These are phyloP conservation scores for Coleophoma cylindrospora DNA, from an alignment of 2,329 filamentous ascomycete genomes.

Conservation along the genomic window DNA sequence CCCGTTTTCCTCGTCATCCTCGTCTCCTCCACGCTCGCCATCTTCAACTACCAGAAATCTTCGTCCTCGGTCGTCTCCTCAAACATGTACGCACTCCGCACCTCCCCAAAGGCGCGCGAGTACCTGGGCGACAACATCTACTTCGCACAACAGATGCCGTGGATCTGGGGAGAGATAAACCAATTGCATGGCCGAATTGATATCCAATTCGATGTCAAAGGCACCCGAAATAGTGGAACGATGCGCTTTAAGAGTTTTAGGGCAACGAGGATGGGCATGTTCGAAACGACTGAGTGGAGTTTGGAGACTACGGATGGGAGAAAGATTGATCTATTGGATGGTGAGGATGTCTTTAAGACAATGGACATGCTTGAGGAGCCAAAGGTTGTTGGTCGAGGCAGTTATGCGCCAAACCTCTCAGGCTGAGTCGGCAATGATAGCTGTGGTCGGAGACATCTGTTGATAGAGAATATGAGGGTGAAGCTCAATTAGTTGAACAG, in stretches of 20 bases:
- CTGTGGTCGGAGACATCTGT: too few relatives aligned
- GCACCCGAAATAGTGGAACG: constrained; percentile 62
- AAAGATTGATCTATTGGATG: constrained; percentile 69
- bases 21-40: constrained; percentile 67
- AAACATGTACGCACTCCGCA: constrained; percentile 88
- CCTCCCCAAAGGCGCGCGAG: constrained; percentile 67
- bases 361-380: constrained; percentile 37
- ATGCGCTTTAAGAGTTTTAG: constrained; percentile 80
- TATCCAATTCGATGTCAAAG: constrained; percentile 82
- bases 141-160: constrained; percentile 73
- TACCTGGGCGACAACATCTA: constrained; percentile 84
- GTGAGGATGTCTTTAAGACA: constrained; percentile 61
- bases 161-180: constrained; percentile 85
- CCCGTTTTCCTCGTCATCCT: constrained; percentile 77
- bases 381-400: constrained; percentile 32
- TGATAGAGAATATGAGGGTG: too few relatives aligned
- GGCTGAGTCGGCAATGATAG: constrained; percentile 6
- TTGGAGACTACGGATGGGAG: constrained; percentile 59
- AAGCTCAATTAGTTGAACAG: too few relatives aligned
- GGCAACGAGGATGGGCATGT: constrained; percentile 56
- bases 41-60: constrained; percentile 99
- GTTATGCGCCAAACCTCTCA: constrained; percentile 25
- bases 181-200: constrained; percentile 89
- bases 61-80: constrained; percentile 82
- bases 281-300: constrained; percentile 89